Evolutionary conservation across 495 filamentous ascomycete species (phyloP).

Genomic region (Neurospora pannonica): DNA sequence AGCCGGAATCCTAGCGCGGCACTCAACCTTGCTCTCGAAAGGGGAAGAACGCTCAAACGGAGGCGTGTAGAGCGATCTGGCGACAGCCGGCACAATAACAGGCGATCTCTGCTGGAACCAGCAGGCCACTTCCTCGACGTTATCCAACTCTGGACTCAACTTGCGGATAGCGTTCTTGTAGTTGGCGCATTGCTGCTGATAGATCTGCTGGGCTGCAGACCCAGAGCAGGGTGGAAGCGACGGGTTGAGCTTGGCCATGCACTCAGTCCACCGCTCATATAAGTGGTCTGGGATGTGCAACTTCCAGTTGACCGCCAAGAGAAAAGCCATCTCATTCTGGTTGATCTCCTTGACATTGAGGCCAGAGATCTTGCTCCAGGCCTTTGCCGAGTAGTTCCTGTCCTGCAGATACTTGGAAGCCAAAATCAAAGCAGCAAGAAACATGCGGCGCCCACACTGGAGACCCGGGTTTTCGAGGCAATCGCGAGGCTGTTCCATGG

Average conservation of each 20-base stretch:
- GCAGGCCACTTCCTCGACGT: conserved; percentile 40
- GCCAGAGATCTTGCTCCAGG: not conserved
- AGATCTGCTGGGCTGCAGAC: conserved; percentile 28
- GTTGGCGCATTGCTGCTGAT: conserved; percentile 40
- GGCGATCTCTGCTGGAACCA: conserved; percentile 17
- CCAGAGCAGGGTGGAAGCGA: conserved; percentile 51
- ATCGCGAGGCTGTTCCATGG: conserved; percentile 76
- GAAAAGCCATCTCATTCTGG: conserved; percentile 89
- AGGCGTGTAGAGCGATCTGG: conserved; percentile 24
- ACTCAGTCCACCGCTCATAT: conserved; percentile 88
- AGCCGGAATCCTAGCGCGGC: conserved; percentile 2
- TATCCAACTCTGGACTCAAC: conserved; percentile 67
- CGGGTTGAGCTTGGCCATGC: conserved; percentile 78
- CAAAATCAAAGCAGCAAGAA: conserved; percentile 83
- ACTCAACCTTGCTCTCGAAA: conserved; percentile 7
- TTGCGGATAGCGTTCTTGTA: conserved; percentile 73
- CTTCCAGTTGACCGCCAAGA: conserved; percentile 84
- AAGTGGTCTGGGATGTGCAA: conserved; percentile 82
- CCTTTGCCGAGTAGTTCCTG: conserved; percentile 69
- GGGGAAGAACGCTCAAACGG: conserved; percentile 17
- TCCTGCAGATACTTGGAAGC: conserved; percentile 97
- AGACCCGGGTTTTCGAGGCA: conserved; percentile 66
- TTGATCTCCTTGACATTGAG: conserved; percentile 72
- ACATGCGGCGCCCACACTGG: conserved; percentile 96
- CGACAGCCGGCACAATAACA: conserved; percentile 19